Base-by-base conservation (phyloP, 2,329 filamentous ascomycete genomes). In the Cadophora sp. region DNA sequence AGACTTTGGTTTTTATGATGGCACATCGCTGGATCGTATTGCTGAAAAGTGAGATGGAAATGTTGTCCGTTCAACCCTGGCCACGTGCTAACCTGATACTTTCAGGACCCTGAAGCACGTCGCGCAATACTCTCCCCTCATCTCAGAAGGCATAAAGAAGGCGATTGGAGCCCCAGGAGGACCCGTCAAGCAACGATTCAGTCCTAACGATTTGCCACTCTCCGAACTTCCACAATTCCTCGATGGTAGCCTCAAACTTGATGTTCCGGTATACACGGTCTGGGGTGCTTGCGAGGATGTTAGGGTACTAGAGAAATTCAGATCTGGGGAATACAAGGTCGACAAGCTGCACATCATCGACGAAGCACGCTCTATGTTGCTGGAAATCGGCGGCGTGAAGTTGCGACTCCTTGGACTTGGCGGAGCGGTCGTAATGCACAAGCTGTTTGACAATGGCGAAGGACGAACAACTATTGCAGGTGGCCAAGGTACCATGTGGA, bases 211-310 rank as follows among this genome's bases (percentile, higher is more conserved):
- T 71, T 88, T 97, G 33, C 93, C 94, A 66, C 90, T 99, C 62
- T 99, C 96, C 66, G 94, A 99, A 82, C 89, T 99, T 43, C 88
- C 95, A 27, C 88, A 92, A 75, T 93, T 99, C 74, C 87, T 99
- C 72, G 92, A 89, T 80, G 94, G 94, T 79, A 91, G 91, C 73
- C 86, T 96, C 76, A 97, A 93, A 77, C 89, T 99, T 66, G 94
- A 99, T 69, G 91, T 99, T 66, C 96, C 96, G 0, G 96, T 99
- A 65, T 98, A 97, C 82, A 99, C 96, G 48, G 96, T 99, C 45
- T 99, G 96, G 96, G 96, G 96, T 78, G 96, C 96, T 58, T 99
- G 96, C 78, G 96, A 99, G 81, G 96, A 99, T 85, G 96, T 99
- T 22, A 91, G 96, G 66, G 96, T 99, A 33, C 81, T 99, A 76